These are phyloP conservation scores for Smittium mucronatum DNA, from an alignment of 371 early-diverging fungal species.

Conservation along the genomic window DNA sequence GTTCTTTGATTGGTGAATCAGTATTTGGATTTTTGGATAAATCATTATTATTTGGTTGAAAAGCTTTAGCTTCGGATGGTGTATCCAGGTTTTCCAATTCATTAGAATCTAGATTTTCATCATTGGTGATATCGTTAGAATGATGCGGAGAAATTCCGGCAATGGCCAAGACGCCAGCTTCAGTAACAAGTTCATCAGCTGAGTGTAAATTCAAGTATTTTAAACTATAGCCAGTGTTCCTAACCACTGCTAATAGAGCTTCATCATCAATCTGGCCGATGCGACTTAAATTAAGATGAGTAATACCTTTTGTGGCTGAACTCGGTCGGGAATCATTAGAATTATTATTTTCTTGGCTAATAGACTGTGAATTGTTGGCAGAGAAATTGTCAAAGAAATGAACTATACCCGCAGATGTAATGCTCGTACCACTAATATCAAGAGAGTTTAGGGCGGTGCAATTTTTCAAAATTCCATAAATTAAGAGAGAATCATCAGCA, in stretches of 20 bases:
- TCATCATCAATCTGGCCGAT: constrained; percentile 43
- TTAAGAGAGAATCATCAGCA: too few relatives aligned
- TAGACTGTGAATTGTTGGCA: too few relatives aligned
- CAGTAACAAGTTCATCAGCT: constrained; percentile 48
- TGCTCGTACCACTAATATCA: too few relatives aligned
- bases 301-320: constrained; percentile 25
- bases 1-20: background rate
- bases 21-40: background rate
- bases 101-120: background rate
- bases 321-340: constrained; percentile 42
- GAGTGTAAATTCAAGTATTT: constrained; percentile 49
- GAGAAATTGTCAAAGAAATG: too few relatives aligned
- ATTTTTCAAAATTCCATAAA: too few relatives aligned
- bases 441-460: too few relatives aligned
- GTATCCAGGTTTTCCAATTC: background rate
- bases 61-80: background rate
- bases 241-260: constrained; percentile 41
- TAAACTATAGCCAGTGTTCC: constrained; percentile 44
- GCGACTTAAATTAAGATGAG: constrained; percentile 44
- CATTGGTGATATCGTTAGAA: background rate
- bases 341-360: too few relatives aligned
- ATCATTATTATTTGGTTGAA: background rate
- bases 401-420: too few relatives aligned
- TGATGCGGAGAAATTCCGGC: constrained; percentile 19
- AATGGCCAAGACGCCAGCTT: constrained; percentile 37